Percentiles rank a stretch among this genome's conserved stretches.
These are phyloP conservation scores for Rhynchospora pubera DNA, from an alignment of 176 grass and related monocot species.

Conservation along the genomic window DNA sequence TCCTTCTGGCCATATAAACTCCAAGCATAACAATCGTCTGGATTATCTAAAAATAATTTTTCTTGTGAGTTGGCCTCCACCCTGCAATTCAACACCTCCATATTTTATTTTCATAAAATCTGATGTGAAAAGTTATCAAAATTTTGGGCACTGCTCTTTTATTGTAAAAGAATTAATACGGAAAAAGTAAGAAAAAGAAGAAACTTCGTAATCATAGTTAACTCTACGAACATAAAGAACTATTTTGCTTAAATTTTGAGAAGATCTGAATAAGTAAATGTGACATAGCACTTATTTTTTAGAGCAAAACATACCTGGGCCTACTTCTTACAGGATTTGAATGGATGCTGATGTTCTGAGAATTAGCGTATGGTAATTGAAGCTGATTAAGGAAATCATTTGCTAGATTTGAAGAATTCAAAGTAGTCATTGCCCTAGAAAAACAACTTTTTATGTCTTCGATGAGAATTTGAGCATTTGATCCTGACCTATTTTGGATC, in stretches of 20 bases:
- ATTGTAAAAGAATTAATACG: not conserved
- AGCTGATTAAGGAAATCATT: constrained; percentile 2
- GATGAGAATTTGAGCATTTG: constrained; percentile 10
- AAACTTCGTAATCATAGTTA: too few species aligned
- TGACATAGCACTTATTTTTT: not conserved
- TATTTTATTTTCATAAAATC: not conserved
- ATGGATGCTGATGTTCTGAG: not conserved
- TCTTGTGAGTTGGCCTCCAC: not conserved
- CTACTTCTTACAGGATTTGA: not conserved
- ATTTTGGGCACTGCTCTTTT: not conserved
- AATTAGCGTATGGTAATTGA: not conserved
- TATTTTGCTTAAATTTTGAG: not conserved
- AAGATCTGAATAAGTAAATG: not conserved
- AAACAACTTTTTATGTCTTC: constrained; percentile 14
- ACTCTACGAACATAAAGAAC: not conserved
- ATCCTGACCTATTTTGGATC: constrained; percentile 6
- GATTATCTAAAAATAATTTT: not conserved
- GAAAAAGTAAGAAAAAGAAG: not conserved
- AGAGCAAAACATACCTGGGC: not conserved
- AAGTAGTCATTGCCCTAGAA: constrained; percentile 6
- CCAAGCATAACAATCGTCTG: constrained; percentile 15
- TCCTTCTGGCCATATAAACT: not conserved
- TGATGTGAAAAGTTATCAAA: not conserved
- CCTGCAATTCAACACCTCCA: not conserved
- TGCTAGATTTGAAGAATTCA: constrained; percentile 5